A percentile compares a stretch with the other conserved stretches of the same genome.
These are phyloP conservation scores for Cystoderma amianthinum DNA, from an alignment of 768 basidiomycete species.

Conservation along the genomic window DNA sequence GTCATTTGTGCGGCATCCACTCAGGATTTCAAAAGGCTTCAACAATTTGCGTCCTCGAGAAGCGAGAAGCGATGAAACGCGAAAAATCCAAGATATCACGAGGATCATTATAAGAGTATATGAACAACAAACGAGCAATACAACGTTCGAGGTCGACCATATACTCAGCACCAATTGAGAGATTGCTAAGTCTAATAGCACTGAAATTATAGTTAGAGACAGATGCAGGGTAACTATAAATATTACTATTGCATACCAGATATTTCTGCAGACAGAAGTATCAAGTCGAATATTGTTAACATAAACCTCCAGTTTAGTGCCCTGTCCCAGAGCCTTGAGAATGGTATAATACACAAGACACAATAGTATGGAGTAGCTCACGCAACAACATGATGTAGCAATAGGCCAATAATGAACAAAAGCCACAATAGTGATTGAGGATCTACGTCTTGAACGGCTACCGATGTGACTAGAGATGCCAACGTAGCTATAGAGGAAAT, in stretches of 20 bases:
- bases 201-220: not conserved
- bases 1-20: not conserved
- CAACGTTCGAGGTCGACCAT: not conserved
- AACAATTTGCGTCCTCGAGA: not conserved
- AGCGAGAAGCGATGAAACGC: not conserved
- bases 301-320: not conserved
- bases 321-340: not conserved
- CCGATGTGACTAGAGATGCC: not conserved
- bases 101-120: not conserved
- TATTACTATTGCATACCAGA: not conserved
- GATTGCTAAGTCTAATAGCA: not conserved
- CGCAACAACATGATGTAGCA: not conserved
- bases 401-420: not conserved
- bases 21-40: not conserved
- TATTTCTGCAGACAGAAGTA: not conserved
- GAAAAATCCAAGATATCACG: not conserved
- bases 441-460: not conserved
- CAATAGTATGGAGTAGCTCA: not conserved
- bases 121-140: not conserved
- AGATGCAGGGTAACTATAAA: not conserved
- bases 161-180: not conserved
- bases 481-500: not conserved
- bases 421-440: not conserved
- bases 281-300: not conserved
- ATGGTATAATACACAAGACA: not conserved